phyloP scores from a whole-genome alignment of 306 rosid genomes.

The Cicer arietinum region DNA sequence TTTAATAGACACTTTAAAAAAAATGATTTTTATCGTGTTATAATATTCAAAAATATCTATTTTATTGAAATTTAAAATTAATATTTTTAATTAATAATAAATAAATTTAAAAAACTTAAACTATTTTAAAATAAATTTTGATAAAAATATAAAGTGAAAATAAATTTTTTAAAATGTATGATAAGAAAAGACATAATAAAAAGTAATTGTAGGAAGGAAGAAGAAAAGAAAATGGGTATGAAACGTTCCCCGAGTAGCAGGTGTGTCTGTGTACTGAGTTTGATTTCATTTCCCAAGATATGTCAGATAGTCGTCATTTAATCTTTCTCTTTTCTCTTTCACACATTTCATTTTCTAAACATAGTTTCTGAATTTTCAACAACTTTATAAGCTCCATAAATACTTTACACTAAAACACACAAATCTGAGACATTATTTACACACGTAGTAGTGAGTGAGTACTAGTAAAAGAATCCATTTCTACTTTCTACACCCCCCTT shows the following conservation, averaged over 20 bases:
- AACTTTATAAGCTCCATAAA: constrained; percentile 62
- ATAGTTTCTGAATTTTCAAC: constrained; percentile 69
- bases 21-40: too few species aligned
- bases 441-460: background rate
- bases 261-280: constrained; percentile 35
- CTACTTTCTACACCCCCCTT: background rate
- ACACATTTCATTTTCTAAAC: constrained; percentile 41
- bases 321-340: constrained; percentile 40
- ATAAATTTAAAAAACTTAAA: too few species aligned
- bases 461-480: constrained; percentile 29
- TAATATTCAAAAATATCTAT: too few species aligned
- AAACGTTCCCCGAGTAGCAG: constrained; percentile 40
- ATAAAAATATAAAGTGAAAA: too few species aligned
- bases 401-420: constrained; percentile 50
- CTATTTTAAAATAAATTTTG: too few species aligned
- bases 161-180: too few species aligned
- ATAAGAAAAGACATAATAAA: too few species aligned
- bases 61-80: too few species aligned
- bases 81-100: too few species aligned
- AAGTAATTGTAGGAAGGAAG: too few species aligned
- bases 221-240: constrained; percentile 22
- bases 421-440: background rate
- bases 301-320: constrained; percentile 69
- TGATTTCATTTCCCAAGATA: constrained; percentile 79
- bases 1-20: too few species aligned